These are phyloP conservation scores for Ogataea haglerorum DNA, from an alignment of 805 yeast species.

Conservation along the genomic window DNA sequence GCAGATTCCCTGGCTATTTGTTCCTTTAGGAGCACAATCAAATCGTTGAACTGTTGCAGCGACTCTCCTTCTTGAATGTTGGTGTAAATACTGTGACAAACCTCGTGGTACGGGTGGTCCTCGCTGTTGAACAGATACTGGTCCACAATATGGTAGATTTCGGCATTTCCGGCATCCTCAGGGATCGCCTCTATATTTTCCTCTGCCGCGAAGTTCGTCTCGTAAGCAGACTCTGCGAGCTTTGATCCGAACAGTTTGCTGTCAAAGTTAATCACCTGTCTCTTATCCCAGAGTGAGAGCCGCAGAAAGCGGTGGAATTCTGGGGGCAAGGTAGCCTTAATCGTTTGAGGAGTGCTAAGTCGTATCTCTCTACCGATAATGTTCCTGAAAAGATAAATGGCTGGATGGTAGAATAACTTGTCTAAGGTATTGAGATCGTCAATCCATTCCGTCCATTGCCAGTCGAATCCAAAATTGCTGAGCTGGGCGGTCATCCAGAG, in stretches of 20 bases:
- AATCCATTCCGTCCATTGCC: conserved; percentile 98
- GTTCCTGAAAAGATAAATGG: conserved; percentile 67
- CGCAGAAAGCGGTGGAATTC: conserved; percentile 51
- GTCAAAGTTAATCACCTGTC: conserved; percentile 38
- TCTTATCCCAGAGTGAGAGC: conserved; percentile 36
- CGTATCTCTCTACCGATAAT: conserved; percentile 81
- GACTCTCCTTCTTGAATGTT: conserved; percentile 32
- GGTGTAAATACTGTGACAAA: conserved; percentile 32
- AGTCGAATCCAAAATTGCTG: conserved; percentile 88
- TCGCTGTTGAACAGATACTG: conserved; percentile 34
- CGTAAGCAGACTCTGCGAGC: conserved; percentile 21
- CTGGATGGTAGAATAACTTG: conserved; percentile 62
- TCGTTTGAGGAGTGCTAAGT: conserved; percentile 69
- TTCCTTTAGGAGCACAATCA: conserved; percentile 23
- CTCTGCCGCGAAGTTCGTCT: conserved; percentile 17
- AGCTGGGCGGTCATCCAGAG: conserved; percentile 94
- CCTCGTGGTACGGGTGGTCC: conserved; percentile 32
- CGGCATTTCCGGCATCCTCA: conserved; percentile 28
- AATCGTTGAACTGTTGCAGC: conserved; percentile 28
- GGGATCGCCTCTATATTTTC: conserved; percentile 19
- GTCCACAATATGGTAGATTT: conserved; percentile 30
- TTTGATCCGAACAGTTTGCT: conserved; percentile 31
- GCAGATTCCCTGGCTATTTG: conserved; percentile 12
- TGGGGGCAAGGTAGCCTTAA: conserved; percentile 66
- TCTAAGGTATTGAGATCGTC: conserved; percentile 47